These are phyloP conservation scores for Stereocaulon alpinum DNA, from an alignment of 495 filamentous ascomycete species.

Conservation along the genomic window DNA sequence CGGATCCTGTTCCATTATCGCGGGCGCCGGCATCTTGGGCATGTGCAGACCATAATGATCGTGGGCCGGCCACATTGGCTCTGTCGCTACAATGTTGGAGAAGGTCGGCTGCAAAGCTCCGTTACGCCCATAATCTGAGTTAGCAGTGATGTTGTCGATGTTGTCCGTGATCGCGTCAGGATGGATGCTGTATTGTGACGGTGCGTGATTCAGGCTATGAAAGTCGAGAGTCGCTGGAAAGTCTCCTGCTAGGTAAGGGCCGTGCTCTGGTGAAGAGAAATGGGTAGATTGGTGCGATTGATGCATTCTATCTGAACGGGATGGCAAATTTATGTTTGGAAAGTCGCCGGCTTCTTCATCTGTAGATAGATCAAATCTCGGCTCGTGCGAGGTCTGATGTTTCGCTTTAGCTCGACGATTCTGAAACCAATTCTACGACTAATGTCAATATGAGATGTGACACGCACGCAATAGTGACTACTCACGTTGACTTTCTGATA, in stretches of 20 bases:
- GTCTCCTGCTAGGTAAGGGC: conserved; percentile 1
- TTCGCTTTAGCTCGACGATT: conserved; percentile 78
- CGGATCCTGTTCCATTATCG: conserved; percentile 6
- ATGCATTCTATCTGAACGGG: conserved; percentile 7
- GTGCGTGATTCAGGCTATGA: conserved; percentile 3
- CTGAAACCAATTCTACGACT: conserved; percentile 76
- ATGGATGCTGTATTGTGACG: conserved; percentile 7
- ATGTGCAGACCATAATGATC: conserved; percentile 9
- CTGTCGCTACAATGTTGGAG: not conserved
- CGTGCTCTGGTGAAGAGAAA: conserved; percentile 9
- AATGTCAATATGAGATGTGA: conserved; percentile 18
- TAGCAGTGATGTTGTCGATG: not conserved
- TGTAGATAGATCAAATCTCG: conserved; percentile 21
- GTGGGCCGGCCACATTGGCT: conserved; percentile 4
- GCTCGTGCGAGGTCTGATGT: conserved; percentile 59
- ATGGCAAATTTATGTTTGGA: not conserved
- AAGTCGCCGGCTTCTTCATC: conserved; percentile 26
- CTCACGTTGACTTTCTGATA: conserved; percentile 67
- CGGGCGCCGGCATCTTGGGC: conserved; percentile 22
- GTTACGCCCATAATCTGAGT: not conserved
- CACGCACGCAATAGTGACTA: conserved; percentile 17
- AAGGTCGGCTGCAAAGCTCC: not conserved
- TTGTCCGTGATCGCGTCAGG: not conserved
- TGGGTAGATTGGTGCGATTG: not conserved
- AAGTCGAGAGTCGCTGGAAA: conserved; percentile 5